These are phyloP conservation scores for Coleophoma eucalyptorum DNA, from an alignment of 2,329 filamentous ascomycete species.

Conservation along the genomic window DNA sequence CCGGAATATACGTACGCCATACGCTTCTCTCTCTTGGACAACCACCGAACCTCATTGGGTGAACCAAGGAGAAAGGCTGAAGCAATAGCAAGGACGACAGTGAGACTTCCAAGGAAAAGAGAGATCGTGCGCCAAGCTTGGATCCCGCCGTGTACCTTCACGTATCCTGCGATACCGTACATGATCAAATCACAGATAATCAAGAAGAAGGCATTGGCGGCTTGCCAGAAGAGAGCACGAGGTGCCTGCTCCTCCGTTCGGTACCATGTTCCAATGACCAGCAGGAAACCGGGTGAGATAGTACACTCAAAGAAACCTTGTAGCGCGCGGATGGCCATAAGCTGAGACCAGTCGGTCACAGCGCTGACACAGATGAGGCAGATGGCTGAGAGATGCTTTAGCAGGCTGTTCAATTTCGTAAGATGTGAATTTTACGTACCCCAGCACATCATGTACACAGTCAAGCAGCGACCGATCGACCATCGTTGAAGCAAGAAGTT, in stretches of 20 bases:
- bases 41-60: constrained; percentile 20
- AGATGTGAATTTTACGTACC: too few relatives aligned
- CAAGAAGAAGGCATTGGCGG: not conserved
- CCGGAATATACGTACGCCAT: constrained; percentile 12
- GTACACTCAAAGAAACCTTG: constrained; percentile 1
- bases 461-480: not conserved
- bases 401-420: not conserved
- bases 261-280: constrained; percentile 1
- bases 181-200: constrained; percentile 9
- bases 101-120: constrained; percentile 15
- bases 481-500: not conserved
- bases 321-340: not conserved
- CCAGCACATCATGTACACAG: not conserved
- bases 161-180: constrained; percentile 15
- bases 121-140: constrained; percentile 15
- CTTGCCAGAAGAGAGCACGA: not conserved
- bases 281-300: not conserved
- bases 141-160: constrained; percentile 11
- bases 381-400: not conserved
- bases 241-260: not conserved
- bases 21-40: constrained; percentile 14
- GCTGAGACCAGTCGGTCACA: not conserved
- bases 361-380: not conserved
- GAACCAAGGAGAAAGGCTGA: constrained; percentile 17
- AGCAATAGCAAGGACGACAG: constrained; percentile 11